These are phyloP conservation scores for Parasitella parasitica DNA, from an alignment of 371 early-diverging fungal species.

Conservation along the genomic window DNA sequence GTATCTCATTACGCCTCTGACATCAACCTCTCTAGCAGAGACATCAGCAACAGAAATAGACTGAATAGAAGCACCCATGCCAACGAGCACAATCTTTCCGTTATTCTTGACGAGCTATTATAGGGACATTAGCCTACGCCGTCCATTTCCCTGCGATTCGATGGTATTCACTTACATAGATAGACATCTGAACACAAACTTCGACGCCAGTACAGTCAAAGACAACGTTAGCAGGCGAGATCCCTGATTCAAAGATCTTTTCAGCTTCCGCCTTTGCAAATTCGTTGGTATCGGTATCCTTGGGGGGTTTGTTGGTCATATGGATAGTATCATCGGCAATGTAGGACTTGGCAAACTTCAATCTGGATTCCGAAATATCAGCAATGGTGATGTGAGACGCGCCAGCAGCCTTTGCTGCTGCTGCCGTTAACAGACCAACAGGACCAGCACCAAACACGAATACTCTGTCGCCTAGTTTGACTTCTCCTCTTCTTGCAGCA, in stretches of 20 bases:
- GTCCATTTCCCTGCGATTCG: background rate
- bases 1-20: conserved; percentile 53
- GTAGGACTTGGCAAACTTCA: conserved; percentile 53
- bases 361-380: conserved; percentile 22
- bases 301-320: conserved; percentile 24
- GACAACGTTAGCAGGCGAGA: conserved; percentile 39
- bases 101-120: conserved; percentile 46
- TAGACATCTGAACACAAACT: conserved; percentile 52
- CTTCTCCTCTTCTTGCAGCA: conserved; percentile 59
- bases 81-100: conserved; percentile 49
- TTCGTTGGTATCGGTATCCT: conserved; percentile 42
- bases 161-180: conserved; percentile 24
- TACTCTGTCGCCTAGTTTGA: conserved; percentile 66
- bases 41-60: conserved; percentile 46
- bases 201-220: conserved; percentile 58
- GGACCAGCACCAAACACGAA: conserved; percentile 65
- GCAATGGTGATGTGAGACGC: conserved; percentile 50
- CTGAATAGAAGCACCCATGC: conserved; percentile 52
- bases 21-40: conserved; percentile 48
- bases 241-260: conserved; percentile 22
- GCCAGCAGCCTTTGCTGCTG: conserved; percentile 55
- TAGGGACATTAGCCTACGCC: background rate
- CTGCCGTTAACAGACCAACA: conserved; percentile 53
- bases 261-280: conserved; percentile 36
- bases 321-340: conserved; percentile 42